Evolutionary conservation across 2,329 filamentous ascomycete genomes (phyloP).

Genomic region (Neofusicoccum sp.): DNA sequence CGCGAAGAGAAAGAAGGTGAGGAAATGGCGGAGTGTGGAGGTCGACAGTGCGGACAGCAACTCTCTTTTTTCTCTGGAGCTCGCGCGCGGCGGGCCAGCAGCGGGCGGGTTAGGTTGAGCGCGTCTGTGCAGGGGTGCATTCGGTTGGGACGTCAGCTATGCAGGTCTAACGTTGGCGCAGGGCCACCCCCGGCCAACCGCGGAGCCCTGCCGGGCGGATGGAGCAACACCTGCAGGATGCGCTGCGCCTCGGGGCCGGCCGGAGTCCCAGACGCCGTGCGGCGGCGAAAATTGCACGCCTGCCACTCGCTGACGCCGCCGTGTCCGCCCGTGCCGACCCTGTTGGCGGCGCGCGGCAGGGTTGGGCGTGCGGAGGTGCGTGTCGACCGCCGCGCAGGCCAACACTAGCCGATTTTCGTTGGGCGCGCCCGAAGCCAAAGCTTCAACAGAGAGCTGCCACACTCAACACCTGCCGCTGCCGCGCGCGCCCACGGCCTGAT

Average conservation of each 20-base stretch:
- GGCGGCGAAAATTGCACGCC: constrained; percentile 11
- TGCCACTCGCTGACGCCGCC: neutral
- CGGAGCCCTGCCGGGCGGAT: constrained; percentile 10
- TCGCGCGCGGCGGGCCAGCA: constrained; percentile 3
- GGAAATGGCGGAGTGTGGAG: neutral
- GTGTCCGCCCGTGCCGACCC: neutral
- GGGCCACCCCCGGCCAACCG: constrained; percentile 12
- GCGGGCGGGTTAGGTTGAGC: constrained; percentile 16
- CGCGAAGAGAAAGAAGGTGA: constrained; percentile 4
- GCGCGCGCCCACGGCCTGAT: constrained; percentile 1
- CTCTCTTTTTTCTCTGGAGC: constrained; percentile 18
- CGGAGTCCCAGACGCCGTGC: neutral
- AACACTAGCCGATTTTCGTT: constrained; percentile 24
- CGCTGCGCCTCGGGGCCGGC: neutral
- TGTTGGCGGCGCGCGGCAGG: constrained; percentile 3
- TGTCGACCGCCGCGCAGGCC: constrained; percentile 9
- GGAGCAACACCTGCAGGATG: constrained; percentile 8
- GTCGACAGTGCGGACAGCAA: neutral
- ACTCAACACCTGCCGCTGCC: constrained; percentile 18
- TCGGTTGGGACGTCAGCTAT: constrained; percentile 23
- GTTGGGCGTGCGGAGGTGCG: constrained; percentile 17
- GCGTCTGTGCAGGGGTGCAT: constrained; percentile 22
- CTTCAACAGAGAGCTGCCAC: constrained; percentile 18
- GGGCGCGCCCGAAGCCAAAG: constrained; percentile 17
- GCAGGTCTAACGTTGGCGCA: constrained; percentile 16